Percentiles rank a stretch among this genome's conserved stretches.
These are phyloP conservation scores for Fraxinus sp. DNA, from an alignment of 305 asterid species.

Conservation along the genomic window DNA sequence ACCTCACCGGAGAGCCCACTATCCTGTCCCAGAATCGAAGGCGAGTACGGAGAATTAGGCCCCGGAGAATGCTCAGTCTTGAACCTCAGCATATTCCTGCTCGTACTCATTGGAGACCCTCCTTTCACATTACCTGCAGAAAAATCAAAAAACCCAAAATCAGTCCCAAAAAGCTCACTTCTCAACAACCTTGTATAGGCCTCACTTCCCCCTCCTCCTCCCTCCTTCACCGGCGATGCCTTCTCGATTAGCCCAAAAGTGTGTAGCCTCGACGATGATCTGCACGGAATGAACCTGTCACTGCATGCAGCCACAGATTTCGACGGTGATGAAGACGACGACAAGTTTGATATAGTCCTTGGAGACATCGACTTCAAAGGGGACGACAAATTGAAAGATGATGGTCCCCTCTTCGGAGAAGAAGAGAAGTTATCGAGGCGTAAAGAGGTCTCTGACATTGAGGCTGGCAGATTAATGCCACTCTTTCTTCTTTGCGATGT, in stretches of 20 bases:
- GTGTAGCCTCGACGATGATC: slow-evolving; percentile 94
- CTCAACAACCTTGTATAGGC: slow-evolving; percentile 76
- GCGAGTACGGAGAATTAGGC: slow-evolving; percentile 75
- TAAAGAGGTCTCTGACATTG: slow-evolving; percentile 71
- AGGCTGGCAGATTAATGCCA: slow-evolving; percentile 75
- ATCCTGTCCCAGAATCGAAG: slow-evolving; percentile 71
- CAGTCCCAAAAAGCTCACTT: slow-evolving; percentile 90
- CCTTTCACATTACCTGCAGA: slow-evolving; percentile 63
- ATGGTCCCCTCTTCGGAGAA: slow-evolving; percentile 3
- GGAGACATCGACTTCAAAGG: slow-evolving; percentile 93
- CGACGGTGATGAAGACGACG: slow-evolving; percentile 71
- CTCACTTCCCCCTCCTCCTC: slow-evolving; percentile 68
- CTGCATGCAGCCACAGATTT: slow-evolving; percentile 63
- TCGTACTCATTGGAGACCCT: slow-evolving; percentile 77
- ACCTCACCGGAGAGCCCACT: slow-evolving; percentile 50
- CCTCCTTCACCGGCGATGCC: slow-evolving; percentile 80
- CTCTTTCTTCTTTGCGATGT: slow-evolving; percentile 69
- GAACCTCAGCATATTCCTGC: slow-evolving; percentile 88
- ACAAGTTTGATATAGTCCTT: slow-evolving; percentile 76
- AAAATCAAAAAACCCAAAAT: slow-evolving; percentile 72
- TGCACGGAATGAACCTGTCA: slow-evolving; percentile 95
- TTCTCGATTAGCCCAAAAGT: slow-evolving; percentile 87
- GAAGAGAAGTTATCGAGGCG: slow-evolving; percentile 60
- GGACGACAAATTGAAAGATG: slow-evolving; percentile 45
- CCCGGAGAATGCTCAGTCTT: slow-evolving; percentile 80